Evolutionary conservation across 352 stramenopile genomes (phyloP), one percentile per base, ranked within the genome.

Genomic region (Phytopythium litorale): DNA sequence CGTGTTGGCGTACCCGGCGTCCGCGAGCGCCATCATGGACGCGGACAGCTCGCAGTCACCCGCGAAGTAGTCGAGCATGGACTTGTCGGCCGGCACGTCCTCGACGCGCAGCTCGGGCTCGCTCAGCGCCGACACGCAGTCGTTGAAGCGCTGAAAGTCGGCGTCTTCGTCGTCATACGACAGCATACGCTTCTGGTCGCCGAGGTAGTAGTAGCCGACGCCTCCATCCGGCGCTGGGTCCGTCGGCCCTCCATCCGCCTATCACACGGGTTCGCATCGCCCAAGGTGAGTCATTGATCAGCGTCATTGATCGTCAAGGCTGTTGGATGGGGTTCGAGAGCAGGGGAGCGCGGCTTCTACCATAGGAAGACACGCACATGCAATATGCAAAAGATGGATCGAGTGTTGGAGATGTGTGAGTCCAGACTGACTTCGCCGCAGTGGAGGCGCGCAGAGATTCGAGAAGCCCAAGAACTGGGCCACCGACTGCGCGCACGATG

Each of bases 161-260:
- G 67, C 65, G 50, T 92, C 83, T 4, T 76, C 62, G 63, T 86
- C 74, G 49, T 94, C 79, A 63, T 81, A 89, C 48, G 76, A 73
- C 19, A 94, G 76, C 76, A 94, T 85, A 28, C 83, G 85, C 66
- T 91, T 87, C 56, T 94, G 82, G 55, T 94, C 85, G 21, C 85
- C 85, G n/a, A 94, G 73, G 66, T 91, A 94, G 70, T 94, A 94
- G 56, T 94, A 94, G 16, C 85, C 85, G 50, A 92, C 84, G 57
- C 85, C 85, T 61, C 83, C 81, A 66, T 92, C 85, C 2, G 79
- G 82, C 43, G 85, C 75, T 40, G 79, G 74, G 21, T 89, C 78
- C 4, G 80, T 91, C 25, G 85, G 85, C 46, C 85, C 85, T 56
- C 85, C 85, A 52, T 94, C 85, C 8, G 82, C 85, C 85, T 94